Conservation (phyloP, 805 yeast genomes). For the Huiozyma naganishii region DNA sequence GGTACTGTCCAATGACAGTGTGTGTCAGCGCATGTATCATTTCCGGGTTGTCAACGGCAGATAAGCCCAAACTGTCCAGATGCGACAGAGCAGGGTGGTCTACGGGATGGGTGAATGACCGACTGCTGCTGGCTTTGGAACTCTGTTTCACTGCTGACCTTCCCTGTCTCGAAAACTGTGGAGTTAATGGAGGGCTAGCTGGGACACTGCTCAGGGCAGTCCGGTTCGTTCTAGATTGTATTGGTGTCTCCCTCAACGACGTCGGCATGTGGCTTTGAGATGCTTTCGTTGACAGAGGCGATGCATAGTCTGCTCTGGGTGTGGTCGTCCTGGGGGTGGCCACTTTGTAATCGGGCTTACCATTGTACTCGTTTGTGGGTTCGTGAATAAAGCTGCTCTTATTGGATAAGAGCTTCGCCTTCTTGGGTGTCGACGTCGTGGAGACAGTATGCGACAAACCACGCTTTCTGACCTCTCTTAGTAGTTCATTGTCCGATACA, state of each 20-base stretch:
- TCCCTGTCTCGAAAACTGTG: neutral
- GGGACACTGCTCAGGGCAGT: neutral
- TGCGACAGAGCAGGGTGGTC: neutral
- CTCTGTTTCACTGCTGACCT: neutral
- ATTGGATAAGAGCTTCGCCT: neutral
- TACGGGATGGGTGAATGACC: neutral
- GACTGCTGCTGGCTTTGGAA: neutral
- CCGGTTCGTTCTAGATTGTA: neutral
- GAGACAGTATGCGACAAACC: neutral
- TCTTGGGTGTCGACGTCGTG: neutral
- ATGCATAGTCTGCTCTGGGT: neutral
- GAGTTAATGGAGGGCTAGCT: neutral
- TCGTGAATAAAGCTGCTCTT: too few relatives aligned
- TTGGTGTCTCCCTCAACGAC: neutral
- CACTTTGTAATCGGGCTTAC: too few relatives aligned
- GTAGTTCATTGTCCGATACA: conserved; percentile 1
- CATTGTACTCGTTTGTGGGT: too few relatives aligned
- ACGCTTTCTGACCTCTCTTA: conserved; percentile 2
- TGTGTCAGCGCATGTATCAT: conserved; percentile 49
- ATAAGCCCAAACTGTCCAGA: neutral
- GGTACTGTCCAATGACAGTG: conserved; percentile 84
- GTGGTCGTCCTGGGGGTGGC: neutral
- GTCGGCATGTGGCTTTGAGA: neutral
- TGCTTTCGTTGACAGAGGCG: neutral
- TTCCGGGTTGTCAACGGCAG: neutral